Evolutionary conservation across 148 eudicot species (phyloP).

Genomic region (Fallopia convolvulus): DNA sequence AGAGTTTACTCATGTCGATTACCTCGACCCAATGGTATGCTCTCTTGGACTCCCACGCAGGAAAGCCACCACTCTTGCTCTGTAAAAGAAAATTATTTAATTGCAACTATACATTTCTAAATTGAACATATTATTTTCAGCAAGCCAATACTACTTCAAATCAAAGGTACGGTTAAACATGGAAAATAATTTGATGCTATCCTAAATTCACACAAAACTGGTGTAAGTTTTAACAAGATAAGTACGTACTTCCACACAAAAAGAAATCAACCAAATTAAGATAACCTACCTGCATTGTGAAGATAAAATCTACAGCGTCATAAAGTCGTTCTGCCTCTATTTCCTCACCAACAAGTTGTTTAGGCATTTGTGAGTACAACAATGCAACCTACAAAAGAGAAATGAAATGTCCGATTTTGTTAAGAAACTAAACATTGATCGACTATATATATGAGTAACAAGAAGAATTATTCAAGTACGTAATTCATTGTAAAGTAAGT

Average conservation of each 20-base stretch:
- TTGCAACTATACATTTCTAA: no score
- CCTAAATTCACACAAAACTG: no score
- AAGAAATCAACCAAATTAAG: background rate
- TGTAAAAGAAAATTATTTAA: conserved; percentile 2
- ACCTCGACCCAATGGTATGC: conserved; percentile 50
- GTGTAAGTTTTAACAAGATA: no score
- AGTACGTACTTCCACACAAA: background rate
- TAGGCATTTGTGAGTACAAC: conserved; percentile 38
- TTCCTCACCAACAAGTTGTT: conserved; percentile 37
- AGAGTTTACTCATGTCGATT: background rate
- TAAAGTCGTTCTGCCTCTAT: conserved; percentile 31
- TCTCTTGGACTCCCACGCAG: conserved; percentile 50
- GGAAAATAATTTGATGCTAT: no score
- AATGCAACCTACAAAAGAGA: conserved; percentile 26
- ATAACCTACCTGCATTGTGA: conserved; percentile 53
- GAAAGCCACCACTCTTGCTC: conserved; percentile 43
- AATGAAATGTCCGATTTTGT: background rate
- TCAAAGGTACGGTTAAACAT: no score
- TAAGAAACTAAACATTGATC: background rate
- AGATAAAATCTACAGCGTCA: conserved; percentile 57
- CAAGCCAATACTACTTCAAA: no score
- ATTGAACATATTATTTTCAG: no score
- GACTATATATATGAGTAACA: background rate
- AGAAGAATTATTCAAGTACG: background rate
- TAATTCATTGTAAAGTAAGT: background rate